Base-by-base conservation (phyloP, 192 early-diverging fungal species). In the Linnemannia zychae region DNA sequence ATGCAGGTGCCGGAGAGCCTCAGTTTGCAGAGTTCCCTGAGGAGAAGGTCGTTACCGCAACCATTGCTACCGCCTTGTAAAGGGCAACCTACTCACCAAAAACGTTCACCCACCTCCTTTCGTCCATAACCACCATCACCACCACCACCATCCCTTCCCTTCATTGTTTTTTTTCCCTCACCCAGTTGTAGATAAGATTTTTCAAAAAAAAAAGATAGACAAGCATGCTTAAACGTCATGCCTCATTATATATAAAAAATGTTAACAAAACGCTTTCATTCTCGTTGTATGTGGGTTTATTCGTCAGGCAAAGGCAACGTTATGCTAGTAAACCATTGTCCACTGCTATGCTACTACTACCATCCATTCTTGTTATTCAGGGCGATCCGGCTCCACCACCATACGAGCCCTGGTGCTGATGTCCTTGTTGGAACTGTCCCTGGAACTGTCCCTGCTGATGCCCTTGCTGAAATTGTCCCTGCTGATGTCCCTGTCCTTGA, bases 131-230 rank as follows among this genome's bases (percentile, higher is more conserved):
- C 24, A 60, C 57, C 57, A 1, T 60, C 57, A 31, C 12, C 28
- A 31, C 3, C 28, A n/a, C n/a, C 6, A 24, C n/a, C n/a, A 7
- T 22, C 50, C 52, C 22, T 24, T 57, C 28, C 57, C 20, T 50
- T 50, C 17, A 15, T 69, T 28, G 71, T 69, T 69, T 40, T 69
- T 33, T 38, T 36, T 37, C 17, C 36, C 36, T 22, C 22, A 34
- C 53, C 20, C 71, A 72, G 48, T 74, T 74, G 72, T 53, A 74
- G 72, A 57, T 50, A 74, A 36, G 50, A 74, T 74, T 53, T 52
- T 53, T 50, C 52, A 22, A 12, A 53, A n/a, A 53, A 44, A 44
- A 53, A 28, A 60, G 24, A 60, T 28, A 60, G n/a, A 60, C 57
- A 28, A 11, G 13, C 7, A 57, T n/a, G 22, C 57, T 24, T 31